A percentile compares a stretch with the other conserved stretches of the same genome.
phyloP scores from a whole-genome alignment of 2,329 filamentous ascomycete species.

The Penicillium sp. region DNA sequence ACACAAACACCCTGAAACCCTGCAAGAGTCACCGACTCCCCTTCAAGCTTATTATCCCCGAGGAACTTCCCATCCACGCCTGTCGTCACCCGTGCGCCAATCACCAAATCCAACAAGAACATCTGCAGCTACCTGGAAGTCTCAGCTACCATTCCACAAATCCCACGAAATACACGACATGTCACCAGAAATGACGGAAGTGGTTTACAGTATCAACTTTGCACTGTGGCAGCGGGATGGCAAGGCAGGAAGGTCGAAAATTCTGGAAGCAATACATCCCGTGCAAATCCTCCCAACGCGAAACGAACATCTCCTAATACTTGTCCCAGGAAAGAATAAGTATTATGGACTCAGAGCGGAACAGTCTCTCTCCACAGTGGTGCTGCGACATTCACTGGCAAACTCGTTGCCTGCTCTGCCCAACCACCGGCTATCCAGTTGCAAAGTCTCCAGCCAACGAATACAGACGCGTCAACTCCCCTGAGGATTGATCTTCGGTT shows the following conservation, averaged over 20 bases:
- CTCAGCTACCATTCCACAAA: not conserved
- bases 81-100: constrained; percentile 12
- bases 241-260: not conserved
- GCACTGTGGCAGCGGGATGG: not conserved
- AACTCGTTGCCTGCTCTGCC: not conserved
- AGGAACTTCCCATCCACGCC: constrained; percentile 10
- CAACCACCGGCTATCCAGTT: constrained; percentile 7
- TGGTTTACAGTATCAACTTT: constrained; percentile 9
- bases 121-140: constrained; percentile 13
- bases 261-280: constrained; percentile 6
- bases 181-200: constrained; percentile 1
- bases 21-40: constrained; percentile 3
- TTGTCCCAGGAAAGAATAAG: constrained; percentile 1
- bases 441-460: not conserved
- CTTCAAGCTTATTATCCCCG: constrained; percentile 15
- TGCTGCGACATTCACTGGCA: constrained; percentile 2
- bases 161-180: not conserved
- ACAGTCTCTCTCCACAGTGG: constrained; percentile 1
- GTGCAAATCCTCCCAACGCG: constrained; percentile 8
- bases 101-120: constrained; percentile 10
- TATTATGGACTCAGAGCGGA: constrained; percentile 5
- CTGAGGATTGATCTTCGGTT: constrained; percentile 10
- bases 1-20: not conserved
- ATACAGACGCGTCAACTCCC: not conserved
- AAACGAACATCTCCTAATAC: constrained; percentile 8